phyloP scores from a whole-genome alignment of 1,139 yeast genomes.

The Scheffersomyces segobiensis region DNA sequence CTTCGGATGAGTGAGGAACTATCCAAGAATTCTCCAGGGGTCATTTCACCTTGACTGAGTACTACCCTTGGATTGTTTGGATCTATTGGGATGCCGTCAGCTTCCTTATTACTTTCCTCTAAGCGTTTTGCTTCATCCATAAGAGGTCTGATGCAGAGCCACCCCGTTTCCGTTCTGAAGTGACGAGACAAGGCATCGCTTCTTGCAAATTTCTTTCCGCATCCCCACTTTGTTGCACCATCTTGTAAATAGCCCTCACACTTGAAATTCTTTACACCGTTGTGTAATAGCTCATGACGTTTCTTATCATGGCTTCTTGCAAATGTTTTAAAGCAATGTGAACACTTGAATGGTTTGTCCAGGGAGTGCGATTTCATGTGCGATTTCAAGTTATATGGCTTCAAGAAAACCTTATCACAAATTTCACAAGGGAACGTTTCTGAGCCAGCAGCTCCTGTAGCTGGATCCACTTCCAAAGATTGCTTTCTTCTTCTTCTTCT shows the following conservation, averaged over 20 bases:
- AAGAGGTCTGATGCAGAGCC: slow-evolving; percentile 55
- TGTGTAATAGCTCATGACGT: slow-evolving; percentile 56
- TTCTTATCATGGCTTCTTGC: slow-evolving; percentile 60
- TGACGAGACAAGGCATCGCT: slow-evolving; percentile 60
- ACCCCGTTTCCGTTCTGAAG: slow-evolving; percentile 59
- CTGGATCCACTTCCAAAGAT: slow-evolving; percentile 1
- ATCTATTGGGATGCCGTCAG: not conserved
- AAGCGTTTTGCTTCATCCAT: slow-evolving; percentile 48
- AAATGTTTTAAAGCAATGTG: slow-evolving; percentile 49
- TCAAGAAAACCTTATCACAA: slow-evolving; percentile 52
- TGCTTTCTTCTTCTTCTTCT: slow-evolving; percentile 20
- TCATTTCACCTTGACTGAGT: not conserved
- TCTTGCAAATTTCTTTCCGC: slow-evolving; percentile 58
- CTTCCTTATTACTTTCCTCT: slow-evolving; percentile 2
- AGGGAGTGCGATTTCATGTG: slow-evolving; percentile 58
- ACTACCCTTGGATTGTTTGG: not conserved
- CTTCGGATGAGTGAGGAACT: slow-evolving; percentile 7
- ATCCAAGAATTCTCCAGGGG: slow-evolving; percentile 3
- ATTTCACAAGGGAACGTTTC: slow-evolving; percentile 40
- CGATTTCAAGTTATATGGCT: slow-evolving; percentile 56
- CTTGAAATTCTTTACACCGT: slow-evolving; percentile 54
- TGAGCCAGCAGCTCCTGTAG: slow-evolving; percentile 1
- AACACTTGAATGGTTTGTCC: slow-evolving; percentile 56
- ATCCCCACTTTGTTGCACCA: slow-evolving; percentile 58
- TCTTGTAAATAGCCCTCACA: slow-evolving; percentile 56